Base-by-base conservation (phyloP, 345 rosid genomes). In the Rubroshorea leprosula region DNA sequence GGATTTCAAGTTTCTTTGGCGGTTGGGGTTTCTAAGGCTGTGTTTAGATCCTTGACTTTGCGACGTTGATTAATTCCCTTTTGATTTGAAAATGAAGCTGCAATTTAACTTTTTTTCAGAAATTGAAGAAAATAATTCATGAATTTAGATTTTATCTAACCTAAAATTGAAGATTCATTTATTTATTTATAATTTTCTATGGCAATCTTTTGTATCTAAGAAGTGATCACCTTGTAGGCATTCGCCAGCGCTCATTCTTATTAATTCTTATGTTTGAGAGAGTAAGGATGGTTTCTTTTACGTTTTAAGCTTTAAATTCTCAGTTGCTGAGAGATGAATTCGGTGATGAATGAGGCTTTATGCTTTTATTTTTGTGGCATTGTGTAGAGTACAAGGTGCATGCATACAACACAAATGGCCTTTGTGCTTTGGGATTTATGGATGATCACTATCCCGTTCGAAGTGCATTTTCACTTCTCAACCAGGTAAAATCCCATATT, bases 371-470 rank as follows among this genome's bases (percentile, higher is more conserved):
- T 49, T 53, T 52, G 27, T 68, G 27, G 29, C 55, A 49, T 35
- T 21, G 13, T 79, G 58, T 61, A 93, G 99, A 87, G 82, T 89
- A 93, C 75, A 89, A 77, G 83, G 97, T 93, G 61, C 97, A 89
- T 67, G 68, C 97, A 27, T 93, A 93, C 68, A 93, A 85, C 69
- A 68, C 85, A 47, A 85, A 89, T 74, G 99, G 99, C 38, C 94
- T 93, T 27, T 85, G 94, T 59, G 86, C 78, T 0, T 27, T 87
- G 65, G 97, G 94, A 2, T 93, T 93, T 70, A 93, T 93, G 99
- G 97, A 93, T 65, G 96, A 82, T 80, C 96, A 85, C 56, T 87
- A 89, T 65, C 96, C 99, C 0, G 91, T 93, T 46, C 86, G 96
- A 23, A 93, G 99, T 63, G 81, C 97, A 16, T 93, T 93, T 58